Evolutionary conservation across 768 basidiomycete species (phyloP), one percentile per base, ranked within the genome.

Genomic region (Leucosporidium yakuticum): DNA sequence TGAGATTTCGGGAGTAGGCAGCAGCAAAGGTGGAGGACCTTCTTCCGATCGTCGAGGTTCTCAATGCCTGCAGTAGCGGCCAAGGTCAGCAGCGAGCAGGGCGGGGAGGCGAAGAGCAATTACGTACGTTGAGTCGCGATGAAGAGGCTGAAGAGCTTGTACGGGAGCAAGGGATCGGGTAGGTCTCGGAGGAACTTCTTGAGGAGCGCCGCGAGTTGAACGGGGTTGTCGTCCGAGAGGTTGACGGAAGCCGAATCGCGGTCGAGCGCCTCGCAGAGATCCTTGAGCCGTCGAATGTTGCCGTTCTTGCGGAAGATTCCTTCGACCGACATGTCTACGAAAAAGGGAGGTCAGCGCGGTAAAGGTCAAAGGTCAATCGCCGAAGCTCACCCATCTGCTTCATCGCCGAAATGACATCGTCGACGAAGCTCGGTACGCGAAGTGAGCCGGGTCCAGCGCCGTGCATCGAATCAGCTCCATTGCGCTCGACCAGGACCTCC

Each of bases 231-330:
- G 74, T 88, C 87, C 1, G 89, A 86, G 62, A 97, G 83, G 78
- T 96, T 95, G 65, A 98, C 94, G 4, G 89, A 87, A 2, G 86
- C 85, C 0, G 92, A 85, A 78, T 98, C 95, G n/a, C 90, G 88
- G 76, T 99, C 96, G 64, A 98, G 89, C 7, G 89, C 85, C 67
- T 97, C 95, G 19, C 88, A 88, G 47, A 96, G 83, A 74, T 94
- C 90, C 77, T 90, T 91, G 69, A 97, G 82, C 67, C 92, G 86
- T 62, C 92, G 85, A 76, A 98, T 98, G 77, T 98, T 98, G 62
- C 96, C 96, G 76, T 94, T 96, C 81, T 94, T 93, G 64, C 96
- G 85, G 84, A 99, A 99, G 72, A 99, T 95, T 66, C 96, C 96
- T 80, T 98, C 96, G 50, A 99, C 84, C 14, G 96, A 98, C 91